Conservation (phyloP, 78 protist genomes). For the Dictyostelium capitatum region DNA sequence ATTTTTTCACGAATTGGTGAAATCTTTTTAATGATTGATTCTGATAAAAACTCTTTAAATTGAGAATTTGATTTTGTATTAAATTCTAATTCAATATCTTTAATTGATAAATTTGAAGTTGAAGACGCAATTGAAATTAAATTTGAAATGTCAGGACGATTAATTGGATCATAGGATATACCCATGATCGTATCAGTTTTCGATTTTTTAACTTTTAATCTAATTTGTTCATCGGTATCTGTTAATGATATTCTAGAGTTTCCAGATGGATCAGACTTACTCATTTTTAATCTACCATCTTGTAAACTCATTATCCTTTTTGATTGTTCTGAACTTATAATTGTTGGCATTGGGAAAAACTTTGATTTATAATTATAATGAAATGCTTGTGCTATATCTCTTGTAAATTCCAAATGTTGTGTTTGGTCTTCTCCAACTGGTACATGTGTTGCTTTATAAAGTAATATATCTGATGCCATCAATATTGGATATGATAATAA, state of each 20-base stretch:
- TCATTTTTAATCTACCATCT: conserved; percentile 87
- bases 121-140: conserved; percentile 67
- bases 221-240: conserved; percentile 68
- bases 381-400: conserved; percentile 85
- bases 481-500: conserved; percentile 90
- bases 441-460: conserved; percentile 87
- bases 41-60: conserved; percentile 38
- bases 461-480: conserved; percentile 93
- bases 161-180: conserved; percentile 50
- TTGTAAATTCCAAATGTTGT: conserved; percentile 90
- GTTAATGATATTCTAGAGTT: conserved; percentile 78
- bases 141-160: conserved; percentile 78
- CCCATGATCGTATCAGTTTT: conserved; percentile 86
- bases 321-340: background rate
- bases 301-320: conserved; percentile 85
- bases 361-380: conserved; percentile 47
- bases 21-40: conserved; percentile 26
- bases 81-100: conserved; percentile 28
- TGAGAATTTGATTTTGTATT: background rate
- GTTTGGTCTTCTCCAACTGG: conserved; percentile 95
- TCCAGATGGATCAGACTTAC: conserved; percentile 80
- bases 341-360: conserved; percentile 59
- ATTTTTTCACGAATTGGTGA: conserved; percentile 77
- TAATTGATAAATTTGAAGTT: background rate
- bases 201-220: conserved; percentile 73